These are phyloP conservation scores for Leucosporidium creatinivorum DNA, from an alignment of 768 basidiomycete species.

Conservation along the genomic window DNA sequence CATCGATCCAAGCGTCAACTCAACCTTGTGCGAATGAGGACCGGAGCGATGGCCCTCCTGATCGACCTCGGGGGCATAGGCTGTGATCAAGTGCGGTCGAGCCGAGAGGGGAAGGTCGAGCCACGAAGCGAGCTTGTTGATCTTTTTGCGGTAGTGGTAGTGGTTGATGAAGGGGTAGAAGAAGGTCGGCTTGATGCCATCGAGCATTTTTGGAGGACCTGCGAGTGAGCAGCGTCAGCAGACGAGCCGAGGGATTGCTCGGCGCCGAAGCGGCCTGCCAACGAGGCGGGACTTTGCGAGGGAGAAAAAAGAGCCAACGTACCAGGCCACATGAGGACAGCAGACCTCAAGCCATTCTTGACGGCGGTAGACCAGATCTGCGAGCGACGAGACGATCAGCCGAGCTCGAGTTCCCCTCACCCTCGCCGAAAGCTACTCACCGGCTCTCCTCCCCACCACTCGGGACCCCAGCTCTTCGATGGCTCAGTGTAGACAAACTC, in stretches of 20 bases:
- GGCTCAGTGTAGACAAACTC: conserved; percentile 67
- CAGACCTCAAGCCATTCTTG: conserved; percentile 64
- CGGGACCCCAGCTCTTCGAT: conserved; percentile 56
- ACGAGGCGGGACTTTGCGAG: too few relatives aligned
- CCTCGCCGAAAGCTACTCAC: conserved; percentile 46
- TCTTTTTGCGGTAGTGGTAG: conserved; percentile 60
- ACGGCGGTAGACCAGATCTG: conserved; percentile 88
- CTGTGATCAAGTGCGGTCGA: conserved; percentile 32
- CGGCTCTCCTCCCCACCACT: conserved; percentile 87
- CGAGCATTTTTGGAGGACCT: conserved; percentile 64
- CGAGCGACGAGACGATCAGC: not conserved
- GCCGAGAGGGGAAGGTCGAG: conserved; percentile 46
- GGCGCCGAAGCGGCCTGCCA: too few relatives aligned
- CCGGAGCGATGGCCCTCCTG: conserved; percentile 24
- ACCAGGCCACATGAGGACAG: conserved; percentile 80
- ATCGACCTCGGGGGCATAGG: conserved; percentile 32
- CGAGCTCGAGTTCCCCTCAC: not conserved
- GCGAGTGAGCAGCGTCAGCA: conserved; percentile 50
- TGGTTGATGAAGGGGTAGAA: conserved; percentile 51
- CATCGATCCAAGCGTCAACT: conserved; percentile 61
- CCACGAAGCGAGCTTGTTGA: conserved; percentile 71
- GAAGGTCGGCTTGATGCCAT: conserved; percentile 62
- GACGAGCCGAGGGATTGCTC: not conserved
- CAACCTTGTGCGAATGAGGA: conserved; percentile 21
- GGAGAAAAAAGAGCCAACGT: conserved; percentile 41